Conservation (phyloP, 2,329 filamentous ascomycete species). For the Diplodia seriata region DNA sequence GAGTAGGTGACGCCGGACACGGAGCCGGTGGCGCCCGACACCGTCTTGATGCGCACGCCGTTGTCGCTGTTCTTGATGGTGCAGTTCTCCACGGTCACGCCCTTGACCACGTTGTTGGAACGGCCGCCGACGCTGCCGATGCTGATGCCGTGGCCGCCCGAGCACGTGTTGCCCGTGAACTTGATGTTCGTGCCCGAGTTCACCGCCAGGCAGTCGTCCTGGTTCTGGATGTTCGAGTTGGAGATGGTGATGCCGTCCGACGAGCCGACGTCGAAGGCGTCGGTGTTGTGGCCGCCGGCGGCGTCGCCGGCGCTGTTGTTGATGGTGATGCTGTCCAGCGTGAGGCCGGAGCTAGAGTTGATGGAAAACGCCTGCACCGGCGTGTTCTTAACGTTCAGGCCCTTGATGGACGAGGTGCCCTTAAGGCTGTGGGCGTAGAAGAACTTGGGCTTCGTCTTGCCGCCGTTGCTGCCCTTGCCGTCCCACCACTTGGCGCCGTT, state of each 20-base stretch:
- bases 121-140: conserved; percentile 66
- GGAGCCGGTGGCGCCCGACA: conserved; percentile 58
- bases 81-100: conserved; percentile 59
- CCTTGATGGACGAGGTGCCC: conserved; percentile 56
- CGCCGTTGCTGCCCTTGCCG: conserved; percentile 55
- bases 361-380: conserved; percentile 61
- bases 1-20: conserved; percentile 43
- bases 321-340: conserved; percentile 60
- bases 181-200: conserved; percentile 60
- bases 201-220: conserved; percentile 66
- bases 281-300: conserved; percentile 58
- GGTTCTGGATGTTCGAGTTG: conserved; percentile 62
- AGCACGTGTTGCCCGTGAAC: conserved; percentile 53
- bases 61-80: conserved; percentile 61
- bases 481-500: conserved; percentile 62
- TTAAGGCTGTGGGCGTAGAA: conserved; percentile 63
- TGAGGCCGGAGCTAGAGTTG: conserved; percentile 54
- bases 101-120: conserved; percentile 61
- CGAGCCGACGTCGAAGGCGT: conserved; percentile 63
- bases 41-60: conserved; percentile 66
- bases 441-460: conserved; percentile 58
- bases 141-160: conserved; percentile 64
- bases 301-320: conserved; percentile 64
- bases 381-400: conserved; percentile 56
- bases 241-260: conserved; percentile 58